Base-by-base conservation (phyloP, 805 yeast species). In the Blastobotrys mokoenaii region DNA sequence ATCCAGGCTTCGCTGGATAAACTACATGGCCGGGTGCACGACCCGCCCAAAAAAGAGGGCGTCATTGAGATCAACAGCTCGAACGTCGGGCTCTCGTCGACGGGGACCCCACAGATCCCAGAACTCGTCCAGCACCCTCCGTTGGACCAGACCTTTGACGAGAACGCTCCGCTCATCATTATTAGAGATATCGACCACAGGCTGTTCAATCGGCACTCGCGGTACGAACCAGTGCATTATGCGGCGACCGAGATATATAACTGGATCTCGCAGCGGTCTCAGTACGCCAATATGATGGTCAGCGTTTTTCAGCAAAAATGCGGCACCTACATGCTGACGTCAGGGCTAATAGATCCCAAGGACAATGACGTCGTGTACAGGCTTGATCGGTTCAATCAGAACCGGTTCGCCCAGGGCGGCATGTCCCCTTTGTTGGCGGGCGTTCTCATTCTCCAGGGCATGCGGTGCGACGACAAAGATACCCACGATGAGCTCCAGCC, bases 401-500 rank as follows among this genome's bases (percentile, higher is more conserved):
- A 22, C 27, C 27, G 27, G 7, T 22, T 22, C 8, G 79, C 30
- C 27, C 18, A 25, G 25, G 38, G 30, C 10, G 42, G 37, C 4
- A 35, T 41, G 34, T 38, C 51, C 3, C 46, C 48, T 10, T 39
- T 50, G 6, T 39, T 50, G 29, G 25, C 33, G 2, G 53, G 46
- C 1, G 46, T 47, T 9, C 22, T 50, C 40, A 46, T 46, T 3
- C 41, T 50, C 12, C 51, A 50, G 33, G 53, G 53, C 14, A 50
- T 50, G 53, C 41, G 71, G 75, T 40, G 73, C 73, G 79, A 76
- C 51, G 79, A 75, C 44, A 69, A 73, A 50, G 72, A 68, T 35
- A 69, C 67, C 40, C 73, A 72, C 51, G 69, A 68, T 2, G 64
- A 70, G 16, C 72, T 74, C 41, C 81, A 76, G 51, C 69, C 66